Percentiles rank a stretch among this genome's conserved stretches.
Conservation (phyloP, 1,284 basidiomycete genomes). For the Phylloboletellus chloephorus region DNA sequence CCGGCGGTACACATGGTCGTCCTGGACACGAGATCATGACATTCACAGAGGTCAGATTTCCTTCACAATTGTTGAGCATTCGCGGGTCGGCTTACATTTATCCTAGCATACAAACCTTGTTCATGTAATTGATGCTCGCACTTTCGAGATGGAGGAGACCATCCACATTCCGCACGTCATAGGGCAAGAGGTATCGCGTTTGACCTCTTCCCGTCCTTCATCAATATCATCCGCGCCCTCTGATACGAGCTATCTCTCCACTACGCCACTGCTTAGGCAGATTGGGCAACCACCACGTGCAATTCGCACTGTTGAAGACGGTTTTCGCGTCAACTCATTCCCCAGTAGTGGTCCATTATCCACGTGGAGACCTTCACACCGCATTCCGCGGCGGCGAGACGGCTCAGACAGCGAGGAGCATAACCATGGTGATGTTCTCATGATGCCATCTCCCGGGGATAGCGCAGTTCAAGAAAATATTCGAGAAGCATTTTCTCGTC, state of each 20-base stretch:
- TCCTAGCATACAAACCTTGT: slow-evolving; percentile 66
- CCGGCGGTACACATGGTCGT: slow-evolving; percentile 37
- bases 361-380: slow-evolving; percentile 22
- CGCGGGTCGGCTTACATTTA: slow-evolving; percentile 11
- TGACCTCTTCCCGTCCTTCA: slow-evolving; percentile 15
- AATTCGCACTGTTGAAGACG: slow-evolving; percentile 50
- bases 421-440: slow-evolving; percentile 39
- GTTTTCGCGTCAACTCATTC: slow-evolving; percentile 43
- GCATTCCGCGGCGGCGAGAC: slow-evolving; percentile 24
- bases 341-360: slow-evolving; percentile 10
- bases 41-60: slow-evolving; percentile 69
- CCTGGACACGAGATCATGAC: slow-evolving; percentile 62
- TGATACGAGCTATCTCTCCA: slow-evolving; percentile 9
- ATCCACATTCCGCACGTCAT: slow-evolving; percentile 51
- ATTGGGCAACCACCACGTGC: slow-evolving; percentile 32
- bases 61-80: slow-evolving; percentile 1
- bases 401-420: slow-evolving; percentile 33
- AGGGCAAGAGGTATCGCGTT: slow-evolving; percentile 20
- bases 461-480: slow-evolving; percentile 57
- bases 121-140: slow-evolving; percentile 75
- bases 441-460: slow-evolving; percentile 55
- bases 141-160: slow-evolving; percentile 71
- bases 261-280: slow-evolving; percentile 13
- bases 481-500: slow-evolving; percentile 47
- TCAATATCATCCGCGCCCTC: slow-evolving; percentile 15